A percentile compares a stretch with the other conserved stretches of the same genome.
phyloP scores from a whole-genome alignment of 2,329 filamentous ascomycete genomes.

The Diplodia corticola region DNA sequence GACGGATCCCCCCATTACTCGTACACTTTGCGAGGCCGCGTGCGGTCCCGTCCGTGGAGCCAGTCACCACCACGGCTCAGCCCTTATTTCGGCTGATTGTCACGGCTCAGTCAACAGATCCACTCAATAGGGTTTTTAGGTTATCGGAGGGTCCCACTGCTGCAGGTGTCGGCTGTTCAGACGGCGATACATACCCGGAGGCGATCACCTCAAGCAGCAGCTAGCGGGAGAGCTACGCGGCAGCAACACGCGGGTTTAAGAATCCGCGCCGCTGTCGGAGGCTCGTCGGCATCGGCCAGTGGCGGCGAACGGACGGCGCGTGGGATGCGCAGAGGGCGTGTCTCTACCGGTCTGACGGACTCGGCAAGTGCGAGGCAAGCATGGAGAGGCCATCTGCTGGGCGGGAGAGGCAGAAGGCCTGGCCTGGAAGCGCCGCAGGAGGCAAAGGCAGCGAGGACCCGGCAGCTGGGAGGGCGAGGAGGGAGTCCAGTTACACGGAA shows the following conservation, averaged over 20 bases:
- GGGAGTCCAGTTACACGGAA: constrained; percentile 10
- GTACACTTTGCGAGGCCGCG: background rate
- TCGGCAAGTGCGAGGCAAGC: background rate
- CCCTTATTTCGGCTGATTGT: background rate
- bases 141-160: constrained; percentile 8
- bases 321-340: background rate
- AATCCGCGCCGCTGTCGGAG: background rate
- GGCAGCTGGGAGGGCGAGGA: background rate
- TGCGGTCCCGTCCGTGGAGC: background rate
- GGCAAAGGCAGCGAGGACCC: background rate
- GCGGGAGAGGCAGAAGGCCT: background rate
- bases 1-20: background rate
- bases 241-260: too few species aligned
- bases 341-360: constrained; percentile 5
- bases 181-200: background rate
- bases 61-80: background rate
- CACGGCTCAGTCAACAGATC: background rate
- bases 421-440: background rate
- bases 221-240: background rate
- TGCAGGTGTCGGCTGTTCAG: background rate
- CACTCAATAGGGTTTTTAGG: constrained; percentile 9
- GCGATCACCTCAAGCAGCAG: background rate
- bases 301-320: background rate
- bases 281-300: background rate
- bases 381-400: background rate